Base-by-base conservation (phyloP, 2,329 filamentous ascomycete species). In the Waltergamsia citrina region DNA sequence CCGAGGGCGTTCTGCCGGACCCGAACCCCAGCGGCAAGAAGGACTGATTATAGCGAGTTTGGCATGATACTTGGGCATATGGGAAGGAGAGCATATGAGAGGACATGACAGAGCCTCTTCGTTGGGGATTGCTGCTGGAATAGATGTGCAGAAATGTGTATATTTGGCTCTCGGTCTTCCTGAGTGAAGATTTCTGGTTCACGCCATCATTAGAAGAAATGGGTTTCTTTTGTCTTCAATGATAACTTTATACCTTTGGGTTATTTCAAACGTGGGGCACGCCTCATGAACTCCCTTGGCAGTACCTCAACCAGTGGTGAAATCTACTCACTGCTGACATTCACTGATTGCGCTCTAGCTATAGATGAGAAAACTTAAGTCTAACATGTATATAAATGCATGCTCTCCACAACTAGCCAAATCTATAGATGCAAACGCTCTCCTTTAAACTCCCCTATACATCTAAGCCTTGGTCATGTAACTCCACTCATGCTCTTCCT, bases 401-500 rank as follows among this genome's bases (percentile, higher is more conserved):
- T n/a, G 22, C 22, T 24, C 22, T 27, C 25, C 16, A 6, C 6
- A 7, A 6, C 25, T 7, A n/a, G n/a, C n/a, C 30, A 5, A 32
- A 24, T 28, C 11, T 34, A 18, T 16, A 21, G 11, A 34, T 14
- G 16, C 16, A 32, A 32, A 32, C 18, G 21, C 21, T 20, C 18
- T 20, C 8, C 19, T 18, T 31, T 15, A 6, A 18, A 11, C 11
- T 21, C 20, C 29, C 19, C 16, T n/a, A 15, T 17, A 20, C 18
- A 16, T 15, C 22, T 32, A 32, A 4, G 23, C 25, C 28, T 37
- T 23, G 29, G 25, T 19, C 34, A 65, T 46, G 48, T 78, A 80
- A 69, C 88, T 95, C 92, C 92, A 98, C 44, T 80, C 72, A 57
- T 95, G 86, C 55, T 85, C 75, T 60, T 90, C 83, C 43, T 95